Evolutionary conservation across 768 basidiomycete species (phyloP), one percentile per base, ranked within the genome.

Genomic region (Daedaleopsis nitida): DNA sequence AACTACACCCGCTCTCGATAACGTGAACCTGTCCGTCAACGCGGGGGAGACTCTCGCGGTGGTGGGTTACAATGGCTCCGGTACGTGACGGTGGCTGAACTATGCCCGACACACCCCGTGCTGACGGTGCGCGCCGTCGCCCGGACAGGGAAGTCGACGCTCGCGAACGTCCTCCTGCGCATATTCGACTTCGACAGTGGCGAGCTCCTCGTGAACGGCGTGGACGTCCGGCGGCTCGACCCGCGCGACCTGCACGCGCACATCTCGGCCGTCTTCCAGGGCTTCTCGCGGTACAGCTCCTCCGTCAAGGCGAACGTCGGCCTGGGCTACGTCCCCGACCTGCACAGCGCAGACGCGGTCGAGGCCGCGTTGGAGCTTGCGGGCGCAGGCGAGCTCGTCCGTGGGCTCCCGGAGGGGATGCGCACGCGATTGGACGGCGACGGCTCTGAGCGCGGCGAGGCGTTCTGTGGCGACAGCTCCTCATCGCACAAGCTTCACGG

Each of bases 281-380:
- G 87, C 45, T 94, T 94, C 73, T 87, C 89, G 53, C 88, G 88
- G 70, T 93, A 89, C 71, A 87, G 85, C 68, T 81, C 87, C 6
- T 86, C 91, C 0, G 80, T 93, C 17, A 80, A 86, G 63, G 91
- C 94, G 71, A 96, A 96, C 70, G 86, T 94, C 32, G 94, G 93
- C n/a, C 76, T 95, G 3, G 93, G 94, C 19, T 84, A 81, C 66
- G 83, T 94, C 19, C 82, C 83, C 14, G 82, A 85, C 65, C 73
- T 94, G 63, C 75, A 80, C 38, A 81, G 83, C 54, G 79, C 80
- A 16, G 74, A 77, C 3, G 83, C 84, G 12, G 78, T 95, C 57
- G 77, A 83, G 60, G 74, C 76, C 19, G 92, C 93, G n/a, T 74
- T 94, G 43, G 78, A 78, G 49, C 78, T 90, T 37, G 92, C 89